Percentiles rank a stretch among this genome's conserved stretches.
Evolutionary conservation across 192 early-diverging fungal species (phyloP).

Genomic region (Lobulomyces angularis): DNA sequence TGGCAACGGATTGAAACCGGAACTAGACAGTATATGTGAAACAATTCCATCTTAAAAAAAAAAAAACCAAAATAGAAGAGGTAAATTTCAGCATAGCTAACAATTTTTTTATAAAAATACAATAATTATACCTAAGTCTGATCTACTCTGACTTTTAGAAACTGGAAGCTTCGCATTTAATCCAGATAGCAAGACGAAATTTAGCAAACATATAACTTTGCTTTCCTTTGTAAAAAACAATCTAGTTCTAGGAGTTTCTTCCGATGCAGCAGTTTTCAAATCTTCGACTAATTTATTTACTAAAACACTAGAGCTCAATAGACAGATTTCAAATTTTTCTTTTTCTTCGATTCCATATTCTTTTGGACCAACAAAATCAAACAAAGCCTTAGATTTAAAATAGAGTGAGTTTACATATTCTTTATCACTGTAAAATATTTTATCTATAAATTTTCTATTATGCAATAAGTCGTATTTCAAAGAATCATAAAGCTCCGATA

Average conservation of each 20-base stretch:
- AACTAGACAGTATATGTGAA: no score
- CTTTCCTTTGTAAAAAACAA: slow-evolving; percentile 94
- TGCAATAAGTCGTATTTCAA: slow-evolving; percentile 96
- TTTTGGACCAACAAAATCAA: slow-evolving; percentile 85
- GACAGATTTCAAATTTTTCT: slow-evolving; percentile 79
- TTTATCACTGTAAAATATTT: slow-evolving; percentile 52
- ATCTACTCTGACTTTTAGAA: no score
- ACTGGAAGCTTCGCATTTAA: slow-evolving; percentile 58
- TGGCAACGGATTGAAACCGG: no score
- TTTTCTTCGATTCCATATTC: slow-evolving; percentile 78
- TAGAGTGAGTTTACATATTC: slow-evolving; percentile 69
- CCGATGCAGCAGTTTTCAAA: slow-evolving; percentile 43
- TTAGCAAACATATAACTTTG: slow-evolving; percentile 86
- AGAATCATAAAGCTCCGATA: slow-evolving; percentile 89
- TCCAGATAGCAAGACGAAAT: slow-evolving; percentile 76
- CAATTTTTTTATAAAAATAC: no score
- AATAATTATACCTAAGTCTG: no score
- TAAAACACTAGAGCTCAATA: slow-evolving; percentile 61
- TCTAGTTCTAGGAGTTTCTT: slow-evolving; percentile 46
- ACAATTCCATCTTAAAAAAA: no score
- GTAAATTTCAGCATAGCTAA: no score
- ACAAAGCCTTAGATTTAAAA: slow-evolving; percentile 66
- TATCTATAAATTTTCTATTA: slow-evolving; percentile 74
- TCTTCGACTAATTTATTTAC: slow-evolving; percentile 69
- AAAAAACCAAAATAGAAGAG: no score